phyloP scores from a whole-genome alignment of 148 eudicot species.

The Chenopodium berlandieri region DNA sequence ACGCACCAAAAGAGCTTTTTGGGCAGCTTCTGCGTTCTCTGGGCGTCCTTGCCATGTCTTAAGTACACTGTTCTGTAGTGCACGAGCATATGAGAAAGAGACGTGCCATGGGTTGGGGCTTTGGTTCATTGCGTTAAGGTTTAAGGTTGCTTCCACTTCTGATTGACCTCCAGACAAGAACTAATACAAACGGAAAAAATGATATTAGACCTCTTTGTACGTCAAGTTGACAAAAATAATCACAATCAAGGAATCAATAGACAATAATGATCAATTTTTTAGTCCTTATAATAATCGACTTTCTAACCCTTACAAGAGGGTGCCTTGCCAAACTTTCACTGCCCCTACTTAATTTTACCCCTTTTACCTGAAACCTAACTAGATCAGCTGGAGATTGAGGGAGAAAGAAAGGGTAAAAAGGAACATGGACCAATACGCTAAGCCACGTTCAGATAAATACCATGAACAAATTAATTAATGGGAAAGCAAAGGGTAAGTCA shows the following conservation, averaged over 20 bases:
- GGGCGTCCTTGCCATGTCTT: slow-evolving; percentile 93
- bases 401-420: not conserved
- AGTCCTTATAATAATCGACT: not conserved
- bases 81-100: slow-evolving; percentile 95
- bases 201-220: not conserved
- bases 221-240: not conserved
- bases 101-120: slow-evolving; percentile 98
- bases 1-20: slow-evolving; percentile 68
- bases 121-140: slow-evolving; percentile 95
- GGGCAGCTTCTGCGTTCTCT: slow-evolving; percentile 80
- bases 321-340: not conserved
- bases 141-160: slow-evolving; percentile 85
- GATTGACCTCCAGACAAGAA: slow-evolving; percentile 98
- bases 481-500: not conserved
- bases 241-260: not conserved
- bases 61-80: slow-evolving; percentile 86
- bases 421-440: not conserved
- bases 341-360: not conserved
- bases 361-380: not conserved
- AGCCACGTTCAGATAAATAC: not conserved
- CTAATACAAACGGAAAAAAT: slow-evolving; percentile 31
- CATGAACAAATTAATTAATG: not conserved
- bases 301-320: not conserved
- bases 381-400: not conserved
- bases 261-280: not conserved